Percentiles rank a stretch among this genome's conserved stretches.
phyloP scores from a whole-genome alignment of 768 basidiomycete genomes.

The Tricholoma furcatifolium region DNA sequence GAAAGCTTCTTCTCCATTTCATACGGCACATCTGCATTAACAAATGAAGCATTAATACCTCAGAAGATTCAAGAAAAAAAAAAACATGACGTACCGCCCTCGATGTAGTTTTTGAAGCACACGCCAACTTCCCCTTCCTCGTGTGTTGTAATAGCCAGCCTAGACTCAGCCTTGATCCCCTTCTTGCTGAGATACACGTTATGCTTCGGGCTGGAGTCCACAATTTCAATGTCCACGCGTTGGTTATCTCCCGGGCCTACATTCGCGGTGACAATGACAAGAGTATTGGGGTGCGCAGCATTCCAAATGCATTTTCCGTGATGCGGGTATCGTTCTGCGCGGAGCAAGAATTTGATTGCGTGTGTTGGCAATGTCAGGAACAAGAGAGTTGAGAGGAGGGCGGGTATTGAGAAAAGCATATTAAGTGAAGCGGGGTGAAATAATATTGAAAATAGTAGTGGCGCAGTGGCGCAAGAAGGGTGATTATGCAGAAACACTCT shows the following conservation, averaged over 20 bases:
- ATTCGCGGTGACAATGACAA: conserved; percentile 96
- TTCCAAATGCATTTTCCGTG: conserved; percentile 92
- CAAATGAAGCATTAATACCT: background rate
- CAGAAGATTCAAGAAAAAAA: background rate
- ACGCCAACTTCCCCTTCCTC: conserved; percentile 94
- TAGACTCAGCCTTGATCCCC: conserved; percentile 85
- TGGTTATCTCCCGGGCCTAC: conserved; percentile 74
- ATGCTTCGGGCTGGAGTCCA: conserved; percentile 80
- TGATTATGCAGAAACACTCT: conserved; percentile 1
- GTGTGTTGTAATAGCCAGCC: conserved; percentile 93
- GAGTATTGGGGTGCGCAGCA: conserved; percentile 76
- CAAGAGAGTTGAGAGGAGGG: conserved; percentile 28
- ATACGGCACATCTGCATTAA: conserved; percentile 39
- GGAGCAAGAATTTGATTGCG: conserved; percentile 87
- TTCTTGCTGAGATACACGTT: conserved; percentile 92
- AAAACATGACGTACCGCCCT: conserved; percentile 55
- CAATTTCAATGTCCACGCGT: conserved; percentile 90
- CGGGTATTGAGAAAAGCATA: conserved; percentile 22
- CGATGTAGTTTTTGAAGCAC: conserved; percentile 84
- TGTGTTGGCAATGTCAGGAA: conserved; percentile 25
- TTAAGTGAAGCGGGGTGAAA: background rate
- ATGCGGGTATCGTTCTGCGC: conserved; percentile 68
- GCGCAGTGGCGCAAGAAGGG: background rate
- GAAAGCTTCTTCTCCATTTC: conserved; percentile 49
- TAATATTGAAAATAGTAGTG: background rate